These are phyloP conservation scores for Trichoderma sp. DNA, from an alignment of 2,329 filamentous ascomycete genomes.

Conservation along the genomic window DNA sequence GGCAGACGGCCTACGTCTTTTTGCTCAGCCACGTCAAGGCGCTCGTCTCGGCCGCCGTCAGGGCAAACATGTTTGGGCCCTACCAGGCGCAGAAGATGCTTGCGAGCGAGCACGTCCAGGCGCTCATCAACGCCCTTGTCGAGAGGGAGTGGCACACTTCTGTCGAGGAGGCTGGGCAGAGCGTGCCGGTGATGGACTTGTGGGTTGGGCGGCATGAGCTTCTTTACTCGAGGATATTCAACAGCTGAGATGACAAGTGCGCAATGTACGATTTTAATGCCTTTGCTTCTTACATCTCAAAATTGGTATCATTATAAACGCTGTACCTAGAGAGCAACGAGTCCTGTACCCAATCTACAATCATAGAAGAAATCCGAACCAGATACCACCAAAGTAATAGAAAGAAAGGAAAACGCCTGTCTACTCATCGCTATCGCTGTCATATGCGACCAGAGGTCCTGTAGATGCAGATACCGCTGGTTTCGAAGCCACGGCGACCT, in stretches of 20 bases:
- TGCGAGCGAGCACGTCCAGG: conserved; percentile 61
- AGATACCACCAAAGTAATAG: conserved; percentile 26
- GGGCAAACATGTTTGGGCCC: conserved; percentile 76
- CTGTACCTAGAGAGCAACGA: conserved; percentile 30
- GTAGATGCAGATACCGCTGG: conserved; percentile 54
- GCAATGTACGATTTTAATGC: too few relatives aligned
- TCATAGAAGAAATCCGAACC: conserved; percentile 26
- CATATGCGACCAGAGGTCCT: conserved; percentile 84
- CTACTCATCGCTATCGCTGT: conserved; percentile 79
- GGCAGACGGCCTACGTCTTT: conserved; percentile 73
- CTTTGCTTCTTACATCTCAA: conserved; percentile 12
- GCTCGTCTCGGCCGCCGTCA: conserved; percentile 73
- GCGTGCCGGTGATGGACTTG: conserved; percentile 75
- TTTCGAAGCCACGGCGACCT: conserved; percentile 58
- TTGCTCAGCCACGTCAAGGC: conserved; percentile 77
- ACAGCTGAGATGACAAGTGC: too few relatives aligned
- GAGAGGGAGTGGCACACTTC: conserved; percentile 60
- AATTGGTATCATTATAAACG: conserved; percentile 40
- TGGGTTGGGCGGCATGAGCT: conserved; percentile 84
- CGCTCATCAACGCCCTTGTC: conserved; percentile 60
- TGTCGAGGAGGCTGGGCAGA: conserved; percentile 71
- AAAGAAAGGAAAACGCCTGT: conserved; percentile 36
- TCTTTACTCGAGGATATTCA: conserved; percentile 84
- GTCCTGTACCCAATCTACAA: conserved; percentile 32
- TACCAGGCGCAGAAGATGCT: conserved; percentile 77